Conservation (phyloP, 306 rosid species). For the Quercus parvula region DNA sequence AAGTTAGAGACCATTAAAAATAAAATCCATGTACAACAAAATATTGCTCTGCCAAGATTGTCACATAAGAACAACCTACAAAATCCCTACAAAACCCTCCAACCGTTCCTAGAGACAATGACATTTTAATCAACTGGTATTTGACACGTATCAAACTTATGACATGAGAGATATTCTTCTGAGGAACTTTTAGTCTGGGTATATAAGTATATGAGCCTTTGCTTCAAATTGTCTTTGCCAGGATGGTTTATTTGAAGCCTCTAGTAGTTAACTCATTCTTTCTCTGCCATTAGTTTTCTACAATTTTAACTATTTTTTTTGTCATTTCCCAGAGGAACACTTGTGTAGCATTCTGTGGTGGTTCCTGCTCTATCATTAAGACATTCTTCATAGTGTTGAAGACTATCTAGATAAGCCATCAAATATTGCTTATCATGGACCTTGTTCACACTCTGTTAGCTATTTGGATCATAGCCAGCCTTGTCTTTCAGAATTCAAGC, state of each 20-base stretch:
- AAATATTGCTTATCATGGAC: constrained; percentile 34
- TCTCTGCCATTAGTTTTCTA: constrained; percentile 4
- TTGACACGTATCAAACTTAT: constrained; percentile 41
- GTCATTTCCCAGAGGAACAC: constrained; percentile 20
- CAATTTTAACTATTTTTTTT: constrained; percentile 10
- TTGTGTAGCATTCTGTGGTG: constrained; percentile 14
- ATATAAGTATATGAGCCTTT: constrained; percentile 34
- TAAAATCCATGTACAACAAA: constrained; percentile 4
- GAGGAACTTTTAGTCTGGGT: background rate
- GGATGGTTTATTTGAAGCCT: constrained; percentile 23
- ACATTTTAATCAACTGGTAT: constrained; percentile 22
- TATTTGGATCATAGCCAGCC: constrained; percentile 26
- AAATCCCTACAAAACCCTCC: constrained; percentile 27
- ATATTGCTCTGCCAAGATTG: constrained; percentile 16
- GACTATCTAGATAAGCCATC: background rate
- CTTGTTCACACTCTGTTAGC: constrained; percentile 17
- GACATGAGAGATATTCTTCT: constrained; percentile 16
- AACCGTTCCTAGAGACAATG: constrained; percentile 12
- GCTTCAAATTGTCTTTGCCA: constrained; percentile 26
- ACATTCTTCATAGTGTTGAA: constrained; percentile 15
- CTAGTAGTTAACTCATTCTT: constrained; percentile 8
- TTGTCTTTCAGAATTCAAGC: constrained; percentile 26
- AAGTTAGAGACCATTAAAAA: constrained; percentile 15
- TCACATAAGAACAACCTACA: constrained; percentile 25
- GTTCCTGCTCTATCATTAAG: constrained; percentile 19